Evolutionary conservation across 2,329 filamentous ascomycete species (phyloP).

Genomic region (Aspergillus glaucus): DNA sequence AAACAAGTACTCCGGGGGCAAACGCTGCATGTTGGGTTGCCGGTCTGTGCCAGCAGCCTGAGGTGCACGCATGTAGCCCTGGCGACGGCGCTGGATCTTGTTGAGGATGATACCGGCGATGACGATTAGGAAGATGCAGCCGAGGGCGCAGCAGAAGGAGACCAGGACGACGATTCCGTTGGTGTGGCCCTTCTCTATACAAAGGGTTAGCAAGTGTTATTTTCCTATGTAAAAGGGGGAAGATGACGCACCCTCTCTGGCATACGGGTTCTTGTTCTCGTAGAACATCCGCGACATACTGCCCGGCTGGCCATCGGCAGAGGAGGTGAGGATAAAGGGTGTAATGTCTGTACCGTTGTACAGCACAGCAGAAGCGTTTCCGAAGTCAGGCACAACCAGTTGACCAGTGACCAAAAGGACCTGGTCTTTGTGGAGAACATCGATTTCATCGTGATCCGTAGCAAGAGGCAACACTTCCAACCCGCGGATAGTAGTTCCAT

Average conservation of each 20-base stretch:
- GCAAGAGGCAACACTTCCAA: constrained; percentile 74
- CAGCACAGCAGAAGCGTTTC: constrained; percentile 75
- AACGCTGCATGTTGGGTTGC: constrained; percentile 39
- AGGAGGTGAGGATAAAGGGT: constrained; percentile 76
- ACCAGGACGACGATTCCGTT: constrained; percentile 42
- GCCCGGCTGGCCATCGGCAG: constrained; percentile 57
- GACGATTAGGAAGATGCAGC: constrained; percentile 44
- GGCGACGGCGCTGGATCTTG: constrained; percentile 41
- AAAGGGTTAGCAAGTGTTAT: constrained; percentile 7
- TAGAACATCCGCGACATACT: constrained; percentile 79
- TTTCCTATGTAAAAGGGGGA: neutral
- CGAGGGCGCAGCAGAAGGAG: constrained; percentile 43
- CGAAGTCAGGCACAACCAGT: constrained; percentile 67
- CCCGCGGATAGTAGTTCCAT: constrained; percentile 64
- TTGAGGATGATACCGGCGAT: constrained; percentile 42
- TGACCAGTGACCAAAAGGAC: constrained; percentile 79
- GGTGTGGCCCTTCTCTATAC: constrained; percentile 32
- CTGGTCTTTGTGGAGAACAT: constrained; percentile 61
- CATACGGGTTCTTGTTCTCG: constrained; percentile 72
- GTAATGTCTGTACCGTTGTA: constrained; percentile 75
- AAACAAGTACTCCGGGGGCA: constrained; percentile 44
- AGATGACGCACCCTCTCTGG: constrained; percentile 43
- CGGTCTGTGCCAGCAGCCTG: constrained; percentile 41
- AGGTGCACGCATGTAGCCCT: constrained; percentile 42
- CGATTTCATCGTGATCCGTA: constrained; percentile 57